phyloP scores from a whole-genome alignment of 1,284 basidiomycete genomes.

The Melampsora americana region DNA sequence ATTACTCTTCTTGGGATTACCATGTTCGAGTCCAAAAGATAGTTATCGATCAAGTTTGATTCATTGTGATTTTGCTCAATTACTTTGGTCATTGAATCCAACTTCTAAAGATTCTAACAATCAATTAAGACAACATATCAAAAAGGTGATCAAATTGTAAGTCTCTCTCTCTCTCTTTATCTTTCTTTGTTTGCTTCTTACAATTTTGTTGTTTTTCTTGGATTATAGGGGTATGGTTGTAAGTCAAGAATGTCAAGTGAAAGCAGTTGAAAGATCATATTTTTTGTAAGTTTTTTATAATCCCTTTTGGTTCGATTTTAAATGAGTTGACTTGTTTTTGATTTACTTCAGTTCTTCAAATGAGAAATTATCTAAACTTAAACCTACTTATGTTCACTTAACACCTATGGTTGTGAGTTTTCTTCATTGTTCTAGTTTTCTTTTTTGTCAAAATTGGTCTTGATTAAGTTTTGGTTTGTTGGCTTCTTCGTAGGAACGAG shows the following conservation, averaged over 20 bases:
- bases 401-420: conserved; percentile 10
- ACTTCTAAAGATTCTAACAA: conserved; percentile 1
- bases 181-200: not conserved
- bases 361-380: conserved; percentile 10
- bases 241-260: conserved; percentile 20
- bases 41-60: conserved; percentile 18
- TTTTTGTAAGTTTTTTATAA: conserved; percentile 27
- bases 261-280: not conserved
- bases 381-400: conserved; percentile 4
- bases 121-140: conserved; percentile 8
- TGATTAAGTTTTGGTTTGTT: not conserved
- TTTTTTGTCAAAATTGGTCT: no score
- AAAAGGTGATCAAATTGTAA: conserved; percentile 16
- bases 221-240: conserved; percentile 11
- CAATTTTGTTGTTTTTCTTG: not conserved
- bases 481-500: conserved; percentile 6
- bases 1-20: conserved; percentile 12
- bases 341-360: not conserved
- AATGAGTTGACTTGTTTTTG: no score
- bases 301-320: not conserved
- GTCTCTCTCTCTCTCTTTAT: not conserved
- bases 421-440: no score
- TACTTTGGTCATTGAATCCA: conserved; percentile 15
- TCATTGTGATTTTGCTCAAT: conserved; percentile 12
- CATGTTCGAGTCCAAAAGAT: not conserved